Conservation (phyloP, 345 rosid species). For the Lepidium sativum region DNA sequence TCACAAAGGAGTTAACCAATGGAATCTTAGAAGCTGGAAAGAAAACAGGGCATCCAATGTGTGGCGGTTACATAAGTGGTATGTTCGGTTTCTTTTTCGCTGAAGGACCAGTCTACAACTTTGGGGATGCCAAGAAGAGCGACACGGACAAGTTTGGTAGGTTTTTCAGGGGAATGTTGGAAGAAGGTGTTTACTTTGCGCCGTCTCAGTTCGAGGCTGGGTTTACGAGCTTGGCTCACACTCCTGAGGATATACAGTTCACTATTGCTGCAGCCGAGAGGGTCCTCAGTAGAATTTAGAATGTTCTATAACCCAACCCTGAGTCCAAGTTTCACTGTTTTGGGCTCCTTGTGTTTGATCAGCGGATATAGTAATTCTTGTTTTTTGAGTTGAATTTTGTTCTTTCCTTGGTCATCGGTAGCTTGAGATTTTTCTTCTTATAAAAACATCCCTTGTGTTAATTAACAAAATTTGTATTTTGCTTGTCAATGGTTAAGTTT, state of each 20-base stretch:
- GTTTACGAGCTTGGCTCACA: constrained; percentile 88
- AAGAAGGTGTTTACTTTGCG: constrained; percentile 94
- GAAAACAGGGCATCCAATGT: constrained; percentile 77
- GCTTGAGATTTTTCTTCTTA: too few relatives aligned
- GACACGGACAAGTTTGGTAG: constrained; percentile 68
- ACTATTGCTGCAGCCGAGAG: constrained; percentile 80
- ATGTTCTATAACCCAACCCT: not conserved
- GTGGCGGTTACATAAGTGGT: constrained; percentile 72
- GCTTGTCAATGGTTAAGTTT: too few relatives aligned
- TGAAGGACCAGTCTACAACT: constrained; percentile 76
- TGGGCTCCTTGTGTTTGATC: not conserved
- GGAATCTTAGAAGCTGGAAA: constrained; percentile 78
- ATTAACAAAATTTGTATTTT: too few relatives aligned
- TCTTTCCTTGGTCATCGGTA: too few relatives aligned
- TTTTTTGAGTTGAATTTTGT: constrained; percentile 9
- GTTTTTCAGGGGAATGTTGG: constrained; percentile 73
- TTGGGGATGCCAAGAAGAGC: constrained; percentile 76
- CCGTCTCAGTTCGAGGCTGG: constrained; percentile 99
- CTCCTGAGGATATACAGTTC: constrained; percentile 55
- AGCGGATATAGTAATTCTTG: not conserved
- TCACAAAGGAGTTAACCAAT: constrained; percentile 51
- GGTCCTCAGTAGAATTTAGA: constrained; percentile 56
- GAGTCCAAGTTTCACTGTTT: not conserved
- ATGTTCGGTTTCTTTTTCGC: constrained; percentile 98
- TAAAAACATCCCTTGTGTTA: too few relatives aligned